Conservation (phyloP, 2,329 filamentous ascomycete species). For the Penicillium sp. region DNA sequence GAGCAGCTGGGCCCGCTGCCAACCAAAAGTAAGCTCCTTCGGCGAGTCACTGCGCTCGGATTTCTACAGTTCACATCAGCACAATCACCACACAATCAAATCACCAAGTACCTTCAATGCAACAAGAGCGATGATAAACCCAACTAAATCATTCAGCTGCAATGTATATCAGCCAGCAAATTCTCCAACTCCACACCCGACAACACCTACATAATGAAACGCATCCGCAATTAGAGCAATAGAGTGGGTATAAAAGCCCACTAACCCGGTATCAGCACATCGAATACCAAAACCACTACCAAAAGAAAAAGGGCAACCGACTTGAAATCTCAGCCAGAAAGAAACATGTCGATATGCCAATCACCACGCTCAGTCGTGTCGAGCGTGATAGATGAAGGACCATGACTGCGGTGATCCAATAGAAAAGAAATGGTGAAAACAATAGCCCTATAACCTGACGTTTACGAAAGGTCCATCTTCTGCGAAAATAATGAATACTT, state of each 20-base stretch:
- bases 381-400: conserved; percentile 28
- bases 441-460: neutral
- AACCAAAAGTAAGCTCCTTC: conserved; percentile 66
- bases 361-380: conserved; percentile 30
- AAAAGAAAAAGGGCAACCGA: conserved; percentile 7
- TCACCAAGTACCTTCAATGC: conserved; percentile 55
- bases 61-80: conserved; percentile 39
- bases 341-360: conserved; percentile 32
- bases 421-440: neutral
- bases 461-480: neutral
- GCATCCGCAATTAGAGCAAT: conserved; percentile 73
- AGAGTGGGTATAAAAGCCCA: conserved; percentile 68
- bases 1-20: conserved; percentile 69
- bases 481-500: neutral
- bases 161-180: conserved; percentile 8
- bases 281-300: neutral
- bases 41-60: conserved; percentile 59
- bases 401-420: conserved; percentile 17
- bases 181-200: neutral
- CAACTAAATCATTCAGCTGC: conserved; percentile 68
- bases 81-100: neutral
- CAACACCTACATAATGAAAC: conserved; percentile 66
- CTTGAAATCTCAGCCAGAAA: conserved; percentile 34
- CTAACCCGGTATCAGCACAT: conserved; percentile 32
- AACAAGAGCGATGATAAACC: conserved; percentile 64